phyloP scores from a whole-genome alignment of 192 early-diverging fungal species.

The Allomyces macrogynus region DNA sequence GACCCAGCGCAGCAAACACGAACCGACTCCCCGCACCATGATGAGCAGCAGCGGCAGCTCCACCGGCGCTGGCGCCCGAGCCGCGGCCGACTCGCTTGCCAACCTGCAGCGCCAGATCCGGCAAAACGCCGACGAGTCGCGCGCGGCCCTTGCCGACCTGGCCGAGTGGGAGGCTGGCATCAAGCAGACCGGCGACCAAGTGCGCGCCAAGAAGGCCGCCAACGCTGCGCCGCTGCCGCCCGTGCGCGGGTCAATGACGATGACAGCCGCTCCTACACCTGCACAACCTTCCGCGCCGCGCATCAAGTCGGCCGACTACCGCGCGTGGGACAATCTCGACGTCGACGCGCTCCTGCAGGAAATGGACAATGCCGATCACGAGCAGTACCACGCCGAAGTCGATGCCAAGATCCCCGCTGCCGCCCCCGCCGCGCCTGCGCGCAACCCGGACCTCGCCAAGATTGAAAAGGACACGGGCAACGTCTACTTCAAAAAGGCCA shows the following conservation, averaged over 20 bases:
- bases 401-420: too few species aligned
- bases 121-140: background rate
- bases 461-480: slow-evolving; percentile 57
- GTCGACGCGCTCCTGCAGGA: background rate
- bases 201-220: background rate
- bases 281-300: background rate
- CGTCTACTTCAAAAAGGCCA: slow-evolving; percentile 45
- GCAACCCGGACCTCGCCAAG: background rate
- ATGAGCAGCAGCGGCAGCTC: too few species aligned
- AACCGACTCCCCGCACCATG: too few species aligned
- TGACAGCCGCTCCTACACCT: background rate
- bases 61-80: too few species aligned
- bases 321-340: background rate
- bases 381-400: background rate
- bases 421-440: background rate
- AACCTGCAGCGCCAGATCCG: background rate
- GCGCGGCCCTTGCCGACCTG: background rate
- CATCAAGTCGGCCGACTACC: background rate
- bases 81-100: background rate
- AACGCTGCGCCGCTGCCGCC: background rate
- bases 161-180: background rate
- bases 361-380: background rate
- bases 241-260: background rate
- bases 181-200: background rate
- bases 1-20: too few species aligned